A percentile compares a stretch with the other conserved stretches of the same genome.
phyloP scores from a whole-genome alignment of 1,139 yeast genomes.

The Taiozyma sp. region DNA sequence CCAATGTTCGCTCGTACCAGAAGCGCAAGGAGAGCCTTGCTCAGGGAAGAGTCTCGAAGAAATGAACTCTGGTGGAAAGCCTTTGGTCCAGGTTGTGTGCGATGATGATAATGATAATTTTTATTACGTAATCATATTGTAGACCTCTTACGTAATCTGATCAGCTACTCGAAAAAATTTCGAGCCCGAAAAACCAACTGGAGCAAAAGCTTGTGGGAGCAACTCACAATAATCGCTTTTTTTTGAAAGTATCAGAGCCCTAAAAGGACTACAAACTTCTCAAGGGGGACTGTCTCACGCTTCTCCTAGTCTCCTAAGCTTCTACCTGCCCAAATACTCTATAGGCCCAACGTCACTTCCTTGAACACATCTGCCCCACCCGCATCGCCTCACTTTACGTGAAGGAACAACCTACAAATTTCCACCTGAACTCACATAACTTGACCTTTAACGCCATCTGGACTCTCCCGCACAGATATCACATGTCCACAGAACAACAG shows the following conservation, averaged over 20 bases:
- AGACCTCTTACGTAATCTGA: not conserved
- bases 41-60: not conserved
- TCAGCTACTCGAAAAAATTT: not conserved
- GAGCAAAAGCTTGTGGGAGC: not conserved
- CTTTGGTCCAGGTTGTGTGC: not conserved
- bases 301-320: not conserved
- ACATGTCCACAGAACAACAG: slow-evolving; percentile 2
- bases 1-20: slow-evolving; percentile 8
- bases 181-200: not conserved
- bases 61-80: not conserved
- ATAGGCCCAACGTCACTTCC: not conserved
- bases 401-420: not conserved
- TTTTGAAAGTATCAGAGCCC: not conserved
- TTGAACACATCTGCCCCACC: not conserved
- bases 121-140: not conserved
- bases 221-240: not conserved
- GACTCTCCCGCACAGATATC: not conserved
- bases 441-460: not conserved
- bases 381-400: not conserved
- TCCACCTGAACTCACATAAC: not conserved
- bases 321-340: not conserved
- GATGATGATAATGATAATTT: not conserved
- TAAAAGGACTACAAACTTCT: not conserved
- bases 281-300: not conserved
- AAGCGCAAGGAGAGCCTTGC: slow-evolving; percentile 18